Evolutionary conservation across 2,329 filamentous ascomycete genomes (phyloP).

Genomic region (Hypoxylon sp.): DNA sequence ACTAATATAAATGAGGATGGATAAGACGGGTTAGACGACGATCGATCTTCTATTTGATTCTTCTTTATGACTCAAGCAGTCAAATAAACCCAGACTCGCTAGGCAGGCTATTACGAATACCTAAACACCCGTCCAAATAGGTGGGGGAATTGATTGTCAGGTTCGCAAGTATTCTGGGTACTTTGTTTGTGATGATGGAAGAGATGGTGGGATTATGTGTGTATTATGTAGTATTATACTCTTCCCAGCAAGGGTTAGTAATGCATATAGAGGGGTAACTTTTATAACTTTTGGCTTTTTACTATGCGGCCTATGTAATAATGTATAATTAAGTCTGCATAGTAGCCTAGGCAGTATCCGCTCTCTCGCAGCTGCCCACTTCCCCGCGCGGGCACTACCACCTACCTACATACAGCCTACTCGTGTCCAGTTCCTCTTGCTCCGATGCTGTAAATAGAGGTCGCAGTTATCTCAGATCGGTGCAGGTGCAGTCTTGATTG

Average conservation of each 20-base stretch:
- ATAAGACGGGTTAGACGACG: slow-evolving; percentile 1
- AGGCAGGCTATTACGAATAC: slow-evolving; percentile 12
- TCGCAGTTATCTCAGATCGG: slow-evolving; percentile 17
- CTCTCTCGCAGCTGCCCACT: slow-evolving; percentile 30
- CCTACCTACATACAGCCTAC: slow-evolving; percentile 10
- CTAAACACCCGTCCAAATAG: slow-evolving; percentile 20
- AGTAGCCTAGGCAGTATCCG: slow-evolving; percentile 29
- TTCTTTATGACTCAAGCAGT: neutral
- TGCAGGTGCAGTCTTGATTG: no score
- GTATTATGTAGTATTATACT: slow-evolving; percentile 20
- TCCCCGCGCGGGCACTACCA: slow-evolving; percentile 35
- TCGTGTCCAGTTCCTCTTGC: neutral
- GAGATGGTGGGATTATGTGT: slow-evolving; percentile 21
- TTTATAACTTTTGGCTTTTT: no score
- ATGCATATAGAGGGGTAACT: slow-evolving; percentile 16
- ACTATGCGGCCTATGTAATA: slow-evolving; percentile 11
- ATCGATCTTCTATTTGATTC: no score
- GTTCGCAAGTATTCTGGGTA: slow-evolving; percentile 17
- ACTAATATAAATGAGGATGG: neutral
- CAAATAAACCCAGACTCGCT: no score
- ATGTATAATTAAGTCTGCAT: no score
- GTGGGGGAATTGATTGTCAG: slow-evolving; percentile 21
- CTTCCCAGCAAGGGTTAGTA: slow-evolving; percentile 3
- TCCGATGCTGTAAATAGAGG: slow-evolving; percentile 9
- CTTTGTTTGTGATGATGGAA: neutral